Conservation (phyloP, 768 basidiomycete genomes). For the Tylopilus subfusipes region DNA sequence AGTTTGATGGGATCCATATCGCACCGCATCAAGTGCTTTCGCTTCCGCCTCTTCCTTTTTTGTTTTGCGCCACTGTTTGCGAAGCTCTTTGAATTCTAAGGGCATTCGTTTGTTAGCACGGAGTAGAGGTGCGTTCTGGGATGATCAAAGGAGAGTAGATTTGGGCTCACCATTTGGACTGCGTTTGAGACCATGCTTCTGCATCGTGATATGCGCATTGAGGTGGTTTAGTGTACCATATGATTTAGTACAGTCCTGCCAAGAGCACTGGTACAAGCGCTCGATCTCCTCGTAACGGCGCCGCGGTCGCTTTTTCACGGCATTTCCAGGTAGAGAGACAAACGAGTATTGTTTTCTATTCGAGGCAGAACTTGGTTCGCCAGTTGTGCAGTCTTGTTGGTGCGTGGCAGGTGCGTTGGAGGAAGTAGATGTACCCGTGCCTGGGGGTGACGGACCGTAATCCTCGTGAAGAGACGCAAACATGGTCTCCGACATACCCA, state of each 20-base stretch:
- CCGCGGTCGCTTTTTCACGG: slow-evolving; percentile 80
- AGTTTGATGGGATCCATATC: slow-evolving; percentile 16
- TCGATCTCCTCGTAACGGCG: slow-evolving; percentile 94
- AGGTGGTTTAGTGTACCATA: slow-evolving; percentile 96
- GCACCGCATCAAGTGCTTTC: slow-evolving; percentile 15
- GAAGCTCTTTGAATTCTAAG: slow-evolving; percentile 95
- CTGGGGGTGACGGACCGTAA: slow-evolving; percentile 61
- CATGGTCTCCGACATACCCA: slow-evolving; percentile 31
- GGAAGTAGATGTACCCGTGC: slow-evolving; percentile 58
- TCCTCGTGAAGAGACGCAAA: slow-evolving; percentile 47
- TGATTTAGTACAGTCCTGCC: slow-evolving; percentile 72
- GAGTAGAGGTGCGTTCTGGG: neutral
- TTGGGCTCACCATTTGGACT: slow-evolving; percentile 74
- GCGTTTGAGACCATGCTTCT: slow-evolving; percentile 89
- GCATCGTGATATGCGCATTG: slow-evolving; percentile 98
- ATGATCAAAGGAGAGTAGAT: neutral
- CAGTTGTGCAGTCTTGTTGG: slow-evolving; percentile 17
- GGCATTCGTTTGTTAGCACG: slow-evolving; percentile 8
- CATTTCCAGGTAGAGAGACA: slow-evolving; percentile 75
- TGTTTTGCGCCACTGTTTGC: slow-evolving; percentile 92
- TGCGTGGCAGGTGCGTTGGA: slow-evolving; percentile 38
- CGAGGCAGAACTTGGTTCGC: slow-evolving; percentile 31
- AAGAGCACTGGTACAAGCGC: slow-evolving; percentile 85
- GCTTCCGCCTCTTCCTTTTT: slow-evolving; percentile 69
- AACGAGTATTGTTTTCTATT: slow-evolving; percentile 78